Conservation (phyloP, 768 basidiomycete species). For the Tylopilus intermedius region DNA sequence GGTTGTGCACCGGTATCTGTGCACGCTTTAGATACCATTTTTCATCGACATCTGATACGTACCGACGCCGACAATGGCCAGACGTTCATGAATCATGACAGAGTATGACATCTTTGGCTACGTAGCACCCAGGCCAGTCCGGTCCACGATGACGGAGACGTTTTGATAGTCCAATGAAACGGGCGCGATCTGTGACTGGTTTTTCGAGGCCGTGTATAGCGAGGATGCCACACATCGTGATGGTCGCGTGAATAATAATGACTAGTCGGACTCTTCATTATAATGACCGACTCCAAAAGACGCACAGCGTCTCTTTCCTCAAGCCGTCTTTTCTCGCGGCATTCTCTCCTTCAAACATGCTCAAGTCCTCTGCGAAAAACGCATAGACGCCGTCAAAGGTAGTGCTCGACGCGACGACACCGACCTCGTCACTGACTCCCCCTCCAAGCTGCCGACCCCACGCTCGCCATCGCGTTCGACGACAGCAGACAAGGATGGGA, state of each 20-base stretch:
- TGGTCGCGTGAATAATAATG: background rate
- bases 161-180: constrained; percentile 81
- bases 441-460: constrained; percentile 46
- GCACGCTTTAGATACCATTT: background rate
- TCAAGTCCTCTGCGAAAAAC: constrained; percentile 61
- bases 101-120: constrained; percentile 75
- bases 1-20: constrained; percentile 96
- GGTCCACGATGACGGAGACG: constrained; percentile 65
- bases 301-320: constrained; percentile 71
- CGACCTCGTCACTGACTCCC: constrained; percentile 1
- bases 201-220: constrained; percentile 78
- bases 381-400: constrained; percentile 67
- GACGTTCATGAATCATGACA: constrained; percentile 94
- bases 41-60: constrained; percentile 24
- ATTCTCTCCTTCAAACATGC: constrained; percentile 62
- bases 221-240: constrained; percentile 86
- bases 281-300: constrained; percentile 44
- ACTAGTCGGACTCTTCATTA: no score
- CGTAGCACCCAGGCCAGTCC: constrained; percentile 96
- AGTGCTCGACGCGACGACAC: background rate
- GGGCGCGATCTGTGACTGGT: constrained; percentile 62
- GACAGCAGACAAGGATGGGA: constrained; percentile 51
- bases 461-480: constrained; percentile 41
- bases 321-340: constrained; percentile 69
- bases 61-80: constrained; percentile 98